phyloP scores from a whole-genome alignment of 2,329 filamentous ascomycete genomes.

The Fusarium lateritium region DNA sequence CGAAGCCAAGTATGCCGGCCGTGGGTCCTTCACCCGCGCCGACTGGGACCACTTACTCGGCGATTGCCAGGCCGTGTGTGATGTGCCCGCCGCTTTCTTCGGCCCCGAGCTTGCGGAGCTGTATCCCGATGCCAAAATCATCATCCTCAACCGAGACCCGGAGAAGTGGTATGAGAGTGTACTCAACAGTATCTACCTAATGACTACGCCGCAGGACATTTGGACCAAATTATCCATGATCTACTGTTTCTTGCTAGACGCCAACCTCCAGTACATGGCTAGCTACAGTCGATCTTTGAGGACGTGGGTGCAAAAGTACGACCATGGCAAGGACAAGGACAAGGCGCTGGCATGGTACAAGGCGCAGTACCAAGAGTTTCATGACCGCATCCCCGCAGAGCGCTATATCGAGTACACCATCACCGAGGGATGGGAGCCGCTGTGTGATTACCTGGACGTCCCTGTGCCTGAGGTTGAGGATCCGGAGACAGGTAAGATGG shows the following conservation, averaged over 20 bases:
- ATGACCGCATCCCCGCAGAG: slow-evolving; percentile 52
- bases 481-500: slow-evolving; percentile 50
- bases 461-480: slow-evolving; percentile 54
- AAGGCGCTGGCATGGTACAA: slow-evolving; percentile 57
- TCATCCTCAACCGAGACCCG: slow-evolving; percentile 59
- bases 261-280: slow-evolving; percentile 42
- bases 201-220: slow-evolving; percentile 43
- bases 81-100: slow-evolving; percentile 70
- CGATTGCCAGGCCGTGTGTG: slow-evolving; percentile 66
- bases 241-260: slow-evolving; percentile 52
- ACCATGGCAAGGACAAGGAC: slow-evolving; percentile 54
- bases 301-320: slow-evolving; percentile 46
- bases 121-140: slow-evolving; percentile 56
- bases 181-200: slow-evolving; percentile 51
- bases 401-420: slow-evolving; percentile 58
- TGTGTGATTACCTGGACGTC: slow-evolving; percentile 58
- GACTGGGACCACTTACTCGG: slow-evolving; percentile 64
- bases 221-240: slow-evolving; percentile 48
- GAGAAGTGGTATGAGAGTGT: slow-evolving; percentile 54
- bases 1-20: slow-evolving; percentile 53
- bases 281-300: slow-evolving; percentile 50
- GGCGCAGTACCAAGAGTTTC: slow-evolving; percentile 56
- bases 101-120: slow-evolving; percentile 54
- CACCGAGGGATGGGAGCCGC: slow-evolving; percentile 58
- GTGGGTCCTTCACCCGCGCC: slow-evolving; percentile 52